phyloP scores from a whole-genome alignment of 768 basidiomycete genomes.

The Xerocomellus intermedius region DNA sequence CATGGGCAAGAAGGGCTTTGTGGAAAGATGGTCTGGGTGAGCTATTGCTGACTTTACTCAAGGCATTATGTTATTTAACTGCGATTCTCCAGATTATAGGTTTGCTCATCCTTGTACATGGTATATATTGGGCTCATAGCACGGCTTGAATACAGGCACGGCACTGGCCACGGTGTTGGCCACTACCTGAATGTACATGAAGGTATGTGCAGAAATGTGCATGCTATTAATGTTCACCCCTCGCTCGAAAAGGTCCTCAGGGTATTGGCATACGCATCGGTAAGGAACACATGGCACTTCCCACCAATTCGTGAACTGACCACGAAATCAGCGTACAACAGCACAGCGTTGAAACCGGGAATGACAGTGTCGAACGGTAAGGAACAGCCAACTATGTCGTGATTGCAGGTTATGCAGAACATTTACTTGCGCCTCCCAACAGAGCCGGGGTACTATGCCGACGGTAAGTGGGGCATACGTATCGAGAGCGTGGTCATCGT shows the following conservation, averaged over 20 bases:
- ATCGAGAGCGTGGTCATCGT: slow-evolving; percentile 90
- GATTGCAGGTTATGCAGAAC: neutral
- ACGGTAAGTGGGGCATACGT: slow-evolving; percentile 88
- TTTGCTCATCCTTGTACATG: slow-evolving; percentile 20
- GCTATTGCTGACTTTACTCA: slow-evolving; percentile 13
- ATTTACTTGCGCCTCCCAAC: neutral
- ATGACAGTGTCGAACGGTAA: slow-evolving; percentile 87
- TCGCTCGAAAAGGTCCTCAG: slow-evolving; percentile 45
- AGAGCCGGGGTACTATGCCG: slow-evolving; percentile 92
- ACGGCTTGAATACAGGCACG: slow-evolving; percentile 53
- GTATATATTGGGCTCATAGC: neutral
- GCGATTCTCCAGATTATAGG: slow-evolving; percentile 51
- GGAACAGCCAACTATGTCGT: neutral
- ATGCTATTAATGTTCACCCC: slow-evolving; percentile 2
- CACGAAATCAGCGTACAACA: slow-evolving; percentile 57
- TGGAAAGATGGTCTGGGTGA: slow-evolving; percentile 88
- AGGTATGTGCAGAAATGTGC: slow-evolving; percentile 28
- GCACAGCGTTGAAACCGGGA: slow-evolving; percentile 68
- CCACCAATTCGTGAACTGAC: neutral
- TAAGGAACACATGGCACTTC: slow-evolving; percentile 5
- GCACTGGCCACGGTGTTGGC: slow-evolving; percentile 94
- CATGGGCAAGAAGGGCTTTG: slow-evolving; percentile 72
- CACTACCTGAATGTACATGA: slow-evolving; percentile 95
- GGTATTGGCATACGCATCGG: slow-evolving; percentile 48
- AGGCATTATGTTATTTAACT: too few species aligned